A percentile compares a stretch with the other conserved stretches of the same genome.
Conservation (phyloP, 2,329 filamentous ascomycete genomes). For the Biscogniauxia mediterranea region DNA sequence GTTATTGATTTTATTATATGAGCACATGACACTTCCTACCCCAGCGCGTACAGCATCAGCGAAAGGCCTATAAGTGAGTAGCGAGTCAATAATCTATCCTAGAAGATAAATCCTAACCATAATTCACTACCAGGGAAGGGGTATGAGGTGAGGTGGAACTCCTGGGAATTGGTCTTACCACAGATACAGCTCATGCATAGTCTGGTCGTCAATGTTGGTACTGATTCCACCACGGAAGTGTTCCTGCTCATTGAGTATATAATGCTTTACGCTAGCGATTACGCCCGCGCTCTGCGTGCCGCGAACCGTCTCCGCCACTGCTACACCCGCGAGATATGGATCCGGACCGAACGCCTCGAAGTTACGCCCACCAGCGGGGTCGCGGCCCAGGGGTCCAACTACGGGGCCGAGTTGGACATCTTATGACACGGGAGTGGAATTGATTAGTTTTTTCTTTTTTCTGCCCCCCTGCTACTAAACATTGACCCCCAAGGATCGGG, state of each 20-base stretch:
- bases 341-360: slow-evolving; percentile 73
- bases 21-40: slow-evolving; percentile 62
- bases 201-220: slow-evolving; percentile 66
- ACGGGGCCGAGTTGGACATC: slow-evolving; percentile 66
- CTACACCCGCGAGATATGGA: slow-evolving; percentile 68
- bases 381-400: slow-evolving; percentile 62
- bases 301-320: slow-evolving; percentile 69
- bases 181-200: slow-evolving; percentile 71
- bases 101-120: too few species aligned
- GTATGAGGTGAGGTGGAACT: too few species aligned
- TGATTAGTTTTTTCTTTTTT: neutral
- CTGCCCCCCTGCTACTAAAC: too few species aligned
- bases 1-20: slow-evolving; percentile 76
- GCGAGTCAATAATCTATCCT: neutral
- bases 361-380: slow-evolving; percentile 65
- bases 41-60: slow-evolving; percentile 68
- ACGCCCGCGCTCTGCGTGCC: slow-evolving; percentile 77
- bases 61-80: slow-evolving; percentile 55
- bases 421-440: slow-evolving; percentile 1
- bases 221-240: slow-evolving; percentile 21
- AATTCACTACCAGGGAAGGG: too few species aligned
- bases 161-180: slow-evolving; percentile 39
- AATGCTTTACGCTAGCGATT: slow-evolving; percentile 76
- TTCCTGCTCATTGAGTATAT: slow-evolving; percentile 64
- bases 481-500: too few species aligned